Base-by-base conservation (phyloP, 768 basidiomycete genomes). In the Russula sp. region DNA sequence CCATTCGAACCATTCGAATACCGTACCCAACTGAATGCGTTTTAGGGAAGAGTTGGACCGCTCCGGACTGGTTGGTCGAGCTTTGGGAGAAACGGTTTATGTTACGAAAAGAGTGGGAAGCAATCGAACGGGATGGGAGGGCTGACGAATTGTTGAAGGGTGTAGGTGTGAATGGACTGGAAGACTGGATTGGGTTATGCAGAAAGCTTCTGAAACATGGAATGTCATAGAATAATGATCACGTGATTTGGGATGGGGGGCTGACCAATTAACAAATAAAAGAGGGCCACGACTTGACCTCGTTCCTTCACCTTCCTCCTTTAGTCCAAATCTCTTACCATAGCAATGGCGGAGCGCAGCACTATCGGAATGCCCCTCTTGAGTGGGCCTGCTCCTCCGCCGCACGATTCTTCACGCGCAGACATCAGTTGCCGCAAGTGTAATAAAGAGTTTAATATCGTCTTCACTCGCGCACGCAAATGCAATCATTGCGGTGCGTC, bases 401-500 rank as follows among this genome's bases (percentile, higher is more conserved):
- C 73, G 9, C 74, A 74, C 56, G 63, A 73, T 32, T 66, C 74
- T 64, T 61, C 63, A 62, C n/a, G 74, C 57, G 55, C 71, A 63
- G 77, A 76, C 62, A 61, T 63, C 8, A 72, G 77, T 4, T 90
- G 88, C 65, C 80, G 87, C 71, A 89, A 84, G 71, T 91, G 89
- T 70, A 82, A 78, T 71, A 89, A 79, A 71, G 88, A 90, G 70
- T 90, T 90, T 71, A 84, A 80, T 68, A 71, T 87, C 20, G 63
- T 90, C 55, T 84, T 91, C 69, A 76, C 82, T 60, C 77, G 89
- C 57, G 79, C 83, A 52, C 81, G 82, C 67, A 81, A 75, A 65
- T 91, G 89, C 72, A 83, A 87, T 71, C 89, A 91, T 69, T 91
- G 89, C 71, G 88, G 89, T 88, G 70, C 47, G 37, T 42, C 59